A percentile compares a stretch with the other conserved stretches of the same genome.
phyloP scores from a whole-genome alignment of 1,139 yeast species.

The Candida mesenterica region DNA sequence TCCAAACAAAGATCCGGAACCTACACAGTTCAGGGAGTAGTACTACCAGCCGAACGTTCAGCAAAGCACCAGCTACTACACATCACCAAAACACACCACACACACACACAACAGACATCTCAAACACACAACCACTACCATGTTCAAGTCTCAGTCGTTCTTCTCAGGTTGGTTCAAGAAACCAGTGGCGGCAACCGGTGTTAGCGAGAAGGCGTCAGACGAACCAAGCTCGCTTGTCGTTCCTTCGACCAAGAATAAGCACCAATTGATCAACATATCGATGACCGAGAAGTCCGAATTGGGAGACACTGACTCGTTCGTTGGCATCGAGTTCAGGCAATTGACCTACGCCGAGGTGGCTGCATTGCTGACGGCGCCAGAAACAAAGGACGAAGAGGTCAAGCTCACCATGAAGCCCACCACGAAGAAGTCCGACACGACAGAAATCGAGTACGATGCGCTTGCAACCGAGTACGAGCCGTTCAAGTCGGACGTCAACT shows the following conservation, averaged over 20 bases:
- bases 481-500: constrained; percentile 13
- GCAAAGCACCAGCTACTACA: too few relatives aligned
- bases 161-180: constrained; percentile 23
- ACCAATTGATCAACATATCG: constrained; percentile 31
- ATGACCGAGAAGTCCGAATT: constrained; percentile 22
- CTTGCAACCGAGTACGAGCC: constrained; percentile 6
- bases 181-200: too few relatives aligned
- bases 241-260: constrained; percentile 24
- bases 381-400: constrained; percentile 11
- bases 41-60: too few relatives aligned
- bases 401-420: background rate
- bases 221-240: constrained; percentile 32
- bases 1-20: too few relatives aligned
- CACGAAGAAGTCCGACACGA: background rate
- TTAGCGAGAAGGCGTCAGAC: too few relatives aligned
- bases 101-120: background rate
- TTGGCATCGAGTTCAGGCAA: constrained; percentile 36
- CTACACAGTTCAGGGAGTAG: background rate
- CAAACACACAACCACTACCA: too few relatives aligned
- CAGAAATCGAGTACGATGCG: constrained; percentile 3
- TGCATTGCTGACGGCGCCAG: constrained; percentile 21
- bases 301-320: constrained; percentile 30
- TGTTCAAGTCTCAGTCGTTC: constrained; percentile 20
- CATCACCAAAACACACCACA: background rate
- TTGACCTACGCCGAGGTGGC: constrained; percentile 50